Base-by-base conservation (phyloP, 2,329 filamentous ascomycete genomes). In the Cercospora zeina region DNA sequence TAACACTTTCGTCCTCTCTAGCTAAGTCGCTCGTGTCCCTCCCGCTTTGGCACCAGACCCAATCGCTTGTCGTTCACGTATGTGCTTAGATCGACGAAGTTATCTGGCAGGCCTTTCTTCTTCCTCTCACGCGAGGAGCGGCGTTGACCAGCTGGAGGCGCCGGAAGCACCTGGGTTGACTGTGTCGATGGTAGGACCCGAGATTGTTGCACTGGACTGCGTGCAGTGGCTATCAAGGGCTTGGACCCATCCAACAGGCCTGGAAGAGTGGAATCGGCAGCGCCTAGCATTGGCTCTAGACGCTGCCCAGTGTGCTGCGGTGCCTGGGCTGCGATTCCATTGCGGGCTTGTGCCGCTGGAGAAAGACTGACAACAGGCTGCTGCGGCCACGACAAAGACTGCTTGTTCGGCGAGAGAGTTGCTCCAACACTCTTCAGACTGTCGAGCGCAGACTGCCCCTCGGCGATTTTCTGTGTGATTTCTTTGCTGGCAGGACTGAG, bases 1-100 rank as follows among this genome's bases (percentile, higher is more conserved):
- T n/a, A 49, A 34, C 42, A n/a, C 42, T 49, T 14, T 30, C 21
- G 21, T 49, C 5, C 21, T 27, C 21, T 19, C 21, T 11, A n/a
- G 9, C 16, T 27, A 27, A 27, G 3, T 27, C 3, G 27, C 42
- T 49, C 42, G 13, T 49, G 42, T 19, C 13, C 4, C 5, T 49
- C 42, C 13, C 13, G 36, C 54, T 56, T 56, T 56, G 34, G 54
- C 54, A 56, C 54, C 36, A 56, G 31, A 6, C 54, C 53, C 33
- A 42, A 4, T 37, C 21, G n/a, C 53, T 55, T 55, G 14, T 55
- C 53, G 36, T 42, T 55, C 54, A 19, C 27, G 13, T 47, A 19
- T 19, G 24, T 57, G 9, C 36, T 42, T 8, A 33, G 21, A 27
- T 33, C 36, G 39, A 45, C 24, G 16, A 57, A 45, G 34, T 30